Evolutionary conservation across 1,139 yeast species (phyloP), one percentile per base, ranked within the genome.

Genomic region (Saccharomycopsis hybrid): DNA sequence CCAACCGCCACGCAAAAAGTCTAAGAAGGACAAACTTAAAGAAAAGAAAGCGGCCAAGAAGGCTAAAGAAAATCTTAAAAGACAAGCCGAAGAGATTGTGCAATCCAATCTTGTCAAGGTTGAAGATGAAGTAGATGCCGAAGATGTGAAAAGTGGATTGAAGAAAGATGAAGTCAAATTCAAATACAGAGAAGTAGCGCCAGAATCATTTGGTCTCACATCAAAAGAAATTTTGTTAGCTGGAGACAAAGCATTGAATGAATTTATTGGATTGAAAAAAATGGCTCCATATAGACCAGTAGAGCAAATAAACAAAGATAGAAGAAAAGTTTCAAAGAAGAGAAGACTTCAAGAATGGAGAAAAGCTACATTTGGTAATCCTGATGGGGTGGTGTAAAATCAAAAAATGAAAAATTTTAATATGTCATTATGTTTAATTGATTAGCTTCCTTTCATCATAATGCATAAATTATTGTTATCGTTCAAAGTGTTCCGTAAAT

Each of bases 131-230:
- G 83, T 85, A 49, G 78, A 78, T 32, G 81, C 77, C 54, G 75
- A 71, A 46, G 83, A 83, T 58, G 86, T 80, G 60, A 72, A 82
- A 61, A 78, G 73, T 41, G 58, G 44, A 54, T 61, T 40, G 75
- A 84, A 66, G 68, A 55, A 65, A 45, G 59, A 69, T 45, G 67
- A 70, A 24, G 59, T 77, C 44, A 76, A 73, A 52, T 92, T 92
- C 74, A 82, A 81, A 60, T 94, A 94, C 65, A 78, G 97, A 59
- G 96, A 89, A 60, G 97, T 92, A 2, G 89, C 96, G 0, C 97
- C 99, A 2, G 98, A 94, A 61, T 70, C 90, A 8, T 94, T 79
- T 68, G 97, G 97, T 7, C 74, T 94, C 50, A 75, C 88, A 0
- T 77, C 94, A 0, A 75, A 95, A 55, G 99, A 94, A 60, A 92